Percentiles rank a stretch among this genome's conserved stretches.
These are phyloP conservation scores for Corylus americana DNA, from an alignment of 306 rosid species.

Conservation along the genomic window DNA sequence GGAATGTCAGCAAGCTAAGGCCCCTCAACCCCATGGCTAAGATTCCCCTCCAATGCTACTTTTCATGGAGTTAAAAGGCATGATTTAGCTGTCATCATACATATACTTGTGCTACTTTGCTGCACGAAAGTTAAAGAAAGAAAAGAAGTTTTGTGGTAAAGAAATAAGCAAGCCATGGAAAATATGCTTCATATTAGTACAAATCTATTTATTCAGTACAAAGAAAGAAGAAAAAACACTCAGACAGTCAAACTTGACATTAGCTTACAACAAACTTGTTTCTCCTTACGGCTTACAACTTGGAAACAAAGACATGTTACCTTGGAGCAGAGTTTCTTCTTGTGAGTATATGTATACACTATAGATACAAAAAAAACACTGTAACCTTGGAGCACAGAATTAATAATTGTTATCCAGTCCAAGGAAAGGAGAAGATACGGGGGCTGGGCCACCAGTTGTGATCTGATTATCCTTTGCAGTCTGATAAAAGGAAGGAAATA, in stretches of 20 bases:
- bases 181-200: not conserved
- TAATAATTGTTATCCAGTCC: conserved; percentile 18
- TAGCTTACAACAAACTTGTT: not conserved
- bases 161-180: not conserved
- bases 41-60: conserved; percentile 7
- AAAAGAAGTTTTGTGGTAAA: not conserved
- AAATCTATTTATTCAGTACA: not conserved
- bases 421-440: not conserved
- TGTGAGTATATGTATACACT: not conserved
- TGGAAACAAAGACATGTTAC: not conserved
- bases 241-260: not conserved
- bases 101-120: not conserved
- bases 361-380: not conserved
- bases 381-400: not conserved
- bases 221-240: too few relatives aligned
- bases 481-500: conserved; percentile 29
- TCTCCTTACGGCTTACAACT: conserved; percentile 7
- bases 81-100: conserved; percentile 2
- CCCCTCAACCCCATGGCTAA: not conserved
- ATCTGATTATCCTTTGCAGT: conserved; percentile 26
- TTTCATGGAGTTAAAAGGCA: conserved; percentile 9
- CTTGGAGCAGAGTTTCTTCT: too few relatives aligned
- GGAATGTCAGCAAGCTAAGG: conserved; percentile 9
- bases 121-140: not conserved
- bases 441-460: conserved; percentile 2